Percentiles rank a stretch among this genome's conserved stretches.
These are phyloP conservation scores for Perkinsus marinus DNA, from an alignment of 169 alveolate species.

Conservation along the genomic window DNA sequence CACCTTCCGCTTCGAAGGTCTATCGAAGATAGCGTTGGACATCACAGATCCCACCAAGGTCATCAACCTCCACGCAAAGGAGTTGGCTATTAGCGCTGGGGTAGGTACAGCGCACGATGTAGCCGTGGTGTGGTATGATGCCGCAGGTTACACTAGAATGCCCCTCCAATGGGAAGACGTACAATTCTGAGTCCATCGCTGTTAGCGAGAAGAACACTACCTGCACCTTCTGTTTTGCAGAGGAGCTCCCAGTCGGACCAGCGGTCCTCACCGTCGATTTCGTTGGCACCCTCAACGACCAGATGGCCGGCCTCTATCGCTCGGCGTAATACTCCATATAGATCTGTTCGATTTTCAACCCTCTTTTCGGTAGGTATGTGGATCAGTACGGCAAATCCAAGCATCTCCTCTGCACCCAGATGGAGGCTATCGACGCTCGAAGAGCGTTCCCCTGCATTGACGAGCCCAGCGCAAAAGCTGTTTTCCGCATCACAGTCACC, in stretches of 20 bases:
- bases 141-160: neutral
- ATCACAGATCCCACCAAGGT: neutral
- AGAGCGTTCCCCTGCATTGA: conserved; percentile 23
- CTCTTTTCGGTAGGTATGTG: conserved; percentile 1
- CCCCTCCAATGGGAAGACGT: neutral
- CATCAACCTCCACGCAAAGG: neutral
- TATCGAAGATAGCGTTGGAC: neutral
- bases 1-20: neutral
- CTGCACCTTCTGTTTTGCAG: neutral
- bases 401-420: neutral
- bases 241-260: neutral
- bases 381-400: neutral
- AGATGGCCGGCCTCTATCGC: conserved; percentile 26
- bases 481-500: neutral
- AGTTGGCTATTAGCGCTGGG: neutral
- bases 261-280: neutral
- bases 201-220: neutral
- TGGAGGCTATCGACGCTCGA: conserved; percentile 23
- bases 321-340: too few relatives aligned
- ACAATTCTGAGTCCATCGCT: neutral
- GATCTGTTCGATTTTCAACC: too few relatives aligned
- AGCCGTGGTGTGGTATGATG: neutral
- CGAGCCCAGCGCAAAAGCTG: conserved; percentile 13
- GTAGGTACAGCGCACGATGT: neutral
- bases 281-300: conserved; percentile 2